Evolutionary conservation across 257 asterid genomes (phyloP).

Genomic region (Solanum microdontum): DNA sequence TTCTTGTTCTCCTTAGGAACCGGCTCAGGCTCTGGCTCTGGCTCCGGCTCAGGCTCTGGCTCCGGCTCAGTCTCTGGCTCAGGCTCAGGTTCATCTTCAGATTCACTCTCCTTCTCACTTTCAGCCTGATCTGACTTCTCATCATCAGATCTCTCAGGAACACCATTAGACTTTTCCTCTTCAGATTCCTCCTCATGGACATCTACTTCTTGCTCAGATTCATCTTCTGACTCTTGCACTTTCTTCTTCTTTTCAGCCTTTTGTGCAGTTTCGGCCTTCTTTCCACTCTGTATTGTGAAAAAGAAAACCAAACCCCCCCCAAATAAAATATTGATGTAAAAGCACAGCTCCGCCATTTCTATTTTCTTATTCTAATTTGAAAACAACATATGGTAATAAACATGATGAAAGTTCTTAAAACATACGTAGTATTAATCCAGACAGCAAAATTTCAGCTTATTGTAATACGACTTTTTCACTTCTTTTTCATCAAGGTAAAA

Average conservation of each 20-base stretch:
- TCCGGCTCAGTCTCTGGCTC: slow-evolving; percentile 10
- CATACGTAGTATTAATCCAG: not conserved
- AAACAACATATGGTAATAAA: not conserved
- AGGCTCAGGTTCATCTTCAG: slow-evolving; percentile 31
- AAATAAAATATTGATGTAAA: not conserved
- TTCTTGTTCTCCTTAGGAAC: slow-evolving; percentile 33
- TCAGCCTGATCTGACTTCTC: slow-evolving; percentile 62
- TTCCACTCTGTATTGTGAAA: slow-evolving; percentile 26
- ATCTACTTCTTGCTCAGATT: slow-evolving; percentile 35
- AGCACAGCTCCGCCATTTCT: not conserved
- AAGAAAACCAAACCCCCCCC: not conserved
- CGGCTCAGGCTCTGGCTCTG: not conserved
- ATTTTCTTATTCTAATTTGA: not conserved
- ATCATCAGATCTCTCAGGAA: slow-evolving; percentile 44
- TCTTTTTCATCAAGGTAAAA: not conserved
- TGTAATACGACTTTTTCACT: not conserved
- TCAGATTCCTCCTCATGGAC: slow-evolving; percentile 30
- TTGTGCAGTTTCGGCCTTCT: slow-evolving; percentile 30
- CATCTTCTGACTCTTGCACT: slow-evolving; percentile 48
- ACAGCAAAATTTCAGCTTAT: not conserved
- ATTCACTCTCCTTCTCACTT: slow-evolving; percentile 45
- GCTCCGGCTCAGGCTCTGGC: slow-evolving; percentile 6
- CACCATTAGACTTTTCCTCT: slow-evolving; percentile 37
- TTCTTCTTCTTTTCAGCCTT: slow-evolving; percentile 33
- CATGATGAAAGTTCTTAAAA: not conserved